Evolutionary conservation across 2,329 filamentous ascomycete genomes (phyloP).

Genomic region (Domatiomyces globalis): DNA sequence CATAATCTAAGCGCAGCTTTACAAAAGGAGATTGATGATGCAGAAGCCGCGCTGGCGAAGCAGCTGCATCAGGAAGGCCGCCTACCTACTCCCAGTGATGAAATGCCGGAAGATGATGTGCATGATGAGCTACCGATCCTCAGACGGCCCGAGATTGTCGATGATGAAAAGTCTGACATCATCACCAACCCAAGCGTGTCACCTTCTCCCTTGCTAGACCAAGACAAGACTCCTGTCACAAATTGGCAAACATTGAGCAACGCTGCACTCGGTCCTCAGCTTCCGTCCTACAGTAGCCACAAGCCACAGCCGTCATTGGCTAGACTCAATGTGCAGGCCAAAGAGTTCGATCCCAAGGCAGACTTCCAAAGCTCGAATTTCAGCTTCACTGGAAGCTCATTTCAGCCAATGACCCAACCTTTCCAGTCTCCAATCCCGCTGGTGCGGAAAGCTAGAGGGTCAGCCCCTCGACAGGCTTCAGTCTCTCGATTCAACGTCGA

Average conservation of each 20-base stretch:
- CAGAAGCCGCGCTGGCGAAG: slow-evolving; percentile 44
- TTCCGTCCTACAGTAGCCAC: slow-evolving; percentile 14
- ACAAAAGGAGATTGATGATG: slow-evolving; percentile 72
- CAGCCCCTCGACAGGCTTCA: slow-evolving; percentile 24
- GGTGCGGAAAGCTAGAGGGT: slow-evolving; percentile 2
- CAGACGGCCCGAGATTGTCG: slow-evolving; percentile 15
- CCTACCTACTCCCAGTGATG: not conserved
- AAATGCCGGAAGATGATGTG: slow-evolving; percentile 18
- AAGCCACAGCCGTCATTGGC: slow-evolving; percentile 44
- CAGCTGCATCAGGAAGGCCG: slow-evolving; percentile 6
- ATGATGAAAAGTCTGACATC: slow-evolving; percentile 32
- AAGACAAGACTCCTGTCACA: slow-evolving; percentile 15
- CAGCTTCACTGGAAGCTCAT: slow-evolving; percentile 27
- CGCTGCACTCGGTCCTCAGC: slow-evolving; percentile 3
- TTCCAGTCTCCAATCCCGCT: not conserved
- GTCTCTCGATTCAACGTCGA: slow-evolving; percentile 47
- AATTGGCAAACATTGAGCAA: slow-evolving; percentile 14
- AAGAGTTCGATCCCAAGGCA: slow-evolving; percentile 54
- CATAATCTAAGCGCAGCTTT: slow-evolving; percentile 66
- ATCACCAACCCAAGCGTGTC: slow-evolving; percentile 62
- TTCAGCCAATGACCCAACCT: slow-evolving; percentile 1
- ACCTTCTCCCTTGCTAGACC: slow-evolving; percentile 47
- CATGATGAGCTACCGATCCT: slow-evolving; percentile 33
- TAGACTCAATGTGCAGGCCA: slow-evolving; percentile 75
- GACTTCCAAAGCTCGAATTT: slow-evolving; percentile 35